Evolutionary conservation across 106 monocot genomes (phyloP), one percentile per base, ranked within the genome.

Genomic region (Amphibolis antarctica): DNA sequence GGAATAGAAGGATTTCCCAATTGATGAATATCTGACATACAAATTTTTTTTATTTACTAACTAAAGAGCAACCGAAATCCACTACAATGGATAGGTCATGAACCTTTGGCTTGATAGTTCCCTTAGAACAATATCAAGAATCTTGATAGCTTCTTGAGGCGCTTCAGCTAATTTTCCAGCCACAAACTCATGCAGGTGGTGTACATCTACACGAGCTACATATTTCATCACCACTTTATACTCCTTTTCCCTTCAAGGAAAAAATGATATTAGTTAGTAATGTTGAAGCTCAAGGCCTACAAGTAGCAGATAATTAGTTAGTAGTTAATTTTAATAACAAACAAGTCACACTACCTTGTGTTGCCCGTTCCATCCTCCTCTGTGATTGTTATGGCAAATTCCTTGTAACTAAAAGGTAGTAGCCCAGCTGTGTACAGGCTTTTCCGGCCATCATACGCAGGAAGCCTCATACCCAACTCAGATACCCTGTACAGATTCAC

Each of bases 371-470:
- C 81, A 60, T 86, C 83, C 12, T 84, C 81, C 30, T 28, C 67
- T 9, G 64, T 42, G 46, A 94, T 72, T 71, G 72, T 83, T 12
- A 94, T 70, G 18, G 46, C 54, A 61, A 93, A 93, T 62, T 85
- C 93, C 63, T 79, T 88, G 14, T 63, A 83, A 55, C 44, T 65
- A 31, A 93, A 93, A 3, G 93, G 93, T 28, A 93, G 66, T 36
- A 61, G 11, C 29, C 93, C 93, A 27, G 86, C 93, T 0, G 93
- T 93, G 63, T 93, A 93, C 4, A 93, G 74, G 50, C 79, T 83
- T 73, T 86, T 93, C 31, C 88, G 73, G 46, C 93, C 93, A 69
- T 93, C 93, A 66, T 93, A 93, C 27, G 93, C 93, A 28, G 93
- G 93, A 29, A 94, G 80, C 46, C 81, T 81, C 83, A 60, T 83